These are phyloP conservation scores for Marasmius fiardii DNA, from an alignment of 1,284 basidiomycete genomes.

Conservation along the genomic window DNA sequence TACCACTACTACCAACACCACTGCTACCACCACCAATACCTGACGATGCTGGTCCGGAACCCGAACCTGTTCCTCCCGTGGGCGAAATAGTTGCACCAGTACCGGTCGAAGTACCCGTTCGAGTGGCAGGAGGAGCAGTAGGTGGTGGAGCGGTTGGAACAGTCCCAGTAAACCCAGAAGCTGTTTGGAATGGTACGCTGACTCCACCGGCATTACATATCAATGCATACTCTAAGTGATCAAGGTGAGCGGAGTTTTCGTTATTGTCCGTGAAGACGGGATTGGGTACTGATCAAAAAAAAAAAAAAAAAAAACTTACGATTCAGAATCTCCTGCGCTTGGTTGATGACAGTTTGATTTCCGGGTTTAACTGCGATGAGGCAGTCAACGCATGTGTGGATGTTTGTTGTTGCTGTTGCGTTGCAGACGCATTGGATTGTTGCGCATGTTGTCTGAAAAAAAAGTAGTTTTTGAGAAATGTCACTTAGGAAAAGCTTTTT, in stretches of 20 bases:
- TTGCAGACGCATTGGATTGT: constrained; percentile 18
- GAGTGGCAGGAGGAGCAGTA: no score
- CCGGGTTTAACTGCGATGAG: constrained; percentile 13
- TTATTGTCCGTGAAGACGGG: neutral
- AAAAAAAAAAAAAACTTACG: constrained; percentile 13
- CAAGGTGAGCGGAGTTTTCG: neutral
- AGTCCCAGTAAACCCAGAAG: constrained; percentile 15
- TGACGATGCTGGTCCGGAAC: no score
- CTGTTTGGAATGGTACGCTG: constrained; percentile 16
- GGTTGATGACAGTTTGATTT: constrained; percentile 13
- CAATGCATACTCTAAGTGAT: constrained; percentile 16
- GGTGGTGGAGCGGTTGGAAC: constrained; percentile 1
- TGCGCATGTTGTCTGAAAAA: constrained; percentile 15
- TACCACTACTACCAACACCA: no score
- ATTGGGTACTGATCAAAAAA: neutral
- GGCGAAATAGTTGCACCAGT: no score
- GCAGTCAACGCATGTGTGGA: constrained; percentile 18
- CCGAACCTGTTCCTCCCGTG: no score
- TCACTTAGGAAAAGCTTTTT: neutral
- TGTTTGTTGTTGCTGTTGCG: constrained; percentile 9
- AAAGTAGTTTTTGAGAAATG: neutral
- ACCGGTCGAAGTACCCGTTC: no score
- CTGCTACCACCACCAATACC: neutral
- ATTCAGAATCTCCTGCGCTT: constrained; percentile 19
- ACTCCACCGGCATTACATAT: constrained; percentile 13